Evolutionary conservation across 441 rosid species (phyloP).

Genomic region (Lepidium campestre): DNA sequence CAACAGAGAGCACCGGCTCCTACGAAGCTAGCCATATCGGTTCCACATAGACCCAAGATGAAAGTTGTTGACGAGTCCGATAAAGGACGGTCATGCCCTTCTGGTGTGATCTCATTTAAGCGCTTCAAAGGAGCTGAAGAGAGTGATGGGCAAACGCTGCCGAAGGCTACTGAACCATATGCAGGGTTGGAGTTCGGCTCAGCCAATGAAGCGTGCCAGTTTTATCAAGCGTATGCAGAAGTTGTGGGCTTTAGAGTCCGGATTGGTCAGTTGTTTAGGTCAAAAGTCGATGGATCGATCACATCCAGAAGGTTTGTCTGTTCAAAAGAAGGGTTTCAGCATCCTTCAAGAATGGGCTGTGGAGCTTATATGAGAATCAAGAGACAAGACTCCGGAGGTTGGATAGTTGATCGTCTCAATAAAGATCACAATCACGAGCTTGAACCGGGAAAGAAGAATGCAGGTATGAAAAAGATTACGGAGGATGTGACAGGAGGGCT

Average conservation of each 20-base stretch:
- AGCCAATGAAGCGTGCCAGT: slow-evolving; percentile 70
- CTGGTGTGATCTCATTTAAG: slow-evolving; percentile 53
- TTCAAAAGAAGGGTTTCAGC: slow-evolving; percentile 93
- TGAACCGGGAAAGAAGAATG: slow-evolving; percentile 36
- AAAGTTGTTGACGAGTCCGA: slow-evolving; percentile 42
- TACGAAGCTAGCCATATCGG: slow-evolving; percentile 35
- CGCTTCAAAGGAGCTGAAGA: slow-evolving; percentile 48
- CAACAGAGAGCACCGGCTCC: slow-evolving; percentile 30
- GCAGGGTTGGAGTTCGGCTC: slow-evolving; percentile 58
- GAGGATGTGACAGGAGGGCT: slow-evolving; percentile 51
- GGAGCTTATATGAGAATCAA: slow-evolving; percentile 92
- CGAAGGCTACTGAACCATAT: slow-evolving; percentile 42
- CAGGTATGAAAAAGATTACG: slow-evolving; percentile 48
- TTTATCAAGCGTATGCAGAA: slow-evolving; percentile 61
- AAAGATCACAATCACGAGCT: slow-evolving; percentile 77
- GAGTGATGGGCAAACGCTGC: slow-evolving; percentile 15
- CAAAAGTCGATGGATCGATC: slow-evolving; percentile 73
- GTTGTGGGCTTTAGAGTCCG: slow-evolving; percentile 68
- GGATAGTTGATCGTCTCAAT: slow-evolving; percentile 78
- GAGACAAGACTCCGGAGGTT: slow-evolving; percentile 66
- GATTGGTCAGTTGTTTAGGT: slow-evolving; percentile 82
- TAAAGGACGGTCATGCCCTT: slow-evolving; percentile 42
- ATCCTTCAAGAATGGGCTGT: slow-evolving; percentile 87
- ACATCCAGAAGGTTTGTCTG: slow-evolving; percentile 87
- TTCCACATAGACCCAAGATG: slow-evolving; percentile 40